phyloP scores from a whole-genome alignment of 345 rosid genomes.

The Murraya paniculata region DNA sequence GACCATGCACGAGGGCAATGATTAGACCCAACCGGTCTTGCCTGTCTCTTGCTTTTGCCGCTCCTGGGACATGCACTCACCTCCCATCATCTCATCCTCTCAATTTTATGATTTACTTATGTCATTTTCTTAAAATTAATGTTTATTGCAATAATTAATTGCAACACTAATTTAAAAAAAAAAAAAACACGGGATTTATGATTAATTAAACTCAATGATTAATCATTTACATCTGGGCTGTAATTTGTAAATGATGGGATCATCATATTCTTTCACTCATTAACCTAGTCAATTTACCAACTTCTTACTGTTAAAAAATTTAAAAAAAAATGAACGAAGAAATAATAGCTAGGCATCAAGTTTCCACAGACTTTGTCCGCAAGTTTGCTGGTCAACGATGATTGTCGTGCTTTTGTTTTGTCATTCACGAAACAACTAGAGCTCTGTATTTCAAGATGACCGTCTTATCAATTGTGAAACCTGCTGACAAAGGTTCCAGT shows the following conservation, averaged over 20 bases:
- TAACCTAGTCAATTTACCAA: background rate
- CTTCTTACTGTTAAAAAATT: background rate
- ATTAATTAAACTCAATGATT: background rate
- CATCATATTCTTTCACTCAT: background rate
- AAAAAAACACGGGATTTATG: background rate
- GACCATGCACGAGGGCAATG: conserved; percentile 43
- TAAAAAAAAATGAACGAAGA: background rate
- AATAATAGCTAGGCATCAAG: background rate
- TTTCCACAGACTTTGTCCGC: conserved; percentile 9
- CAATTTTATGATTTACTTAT: no score
- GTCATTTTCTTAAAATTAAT: no score
- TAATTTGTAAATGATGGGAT: background rate
- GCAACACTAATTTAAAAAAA: background rate
- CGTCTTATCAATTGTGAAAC: background rate
- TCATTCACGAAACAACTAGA: background rate
- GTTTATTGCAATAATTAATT: no score
- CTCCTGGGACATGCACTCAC: background rate
- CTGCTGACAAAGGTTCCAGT: background rate
- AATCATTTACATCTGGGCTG: background rate
- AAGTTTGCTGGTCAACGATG: background rate
- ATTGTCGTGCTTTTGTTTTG: background rate
- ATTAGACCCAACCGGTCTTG: conserved; percentile 34
- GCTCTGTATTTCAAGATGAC: background rate
- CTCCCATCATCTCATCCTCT: background rate
- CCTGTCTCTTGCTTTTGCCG: conserved; percentile 25